These are phyloP conservation scores for Lentinula sp. DNA, from an alignment of 768 basidiomycete genomes.

Conservation along the genomic window DNA sequence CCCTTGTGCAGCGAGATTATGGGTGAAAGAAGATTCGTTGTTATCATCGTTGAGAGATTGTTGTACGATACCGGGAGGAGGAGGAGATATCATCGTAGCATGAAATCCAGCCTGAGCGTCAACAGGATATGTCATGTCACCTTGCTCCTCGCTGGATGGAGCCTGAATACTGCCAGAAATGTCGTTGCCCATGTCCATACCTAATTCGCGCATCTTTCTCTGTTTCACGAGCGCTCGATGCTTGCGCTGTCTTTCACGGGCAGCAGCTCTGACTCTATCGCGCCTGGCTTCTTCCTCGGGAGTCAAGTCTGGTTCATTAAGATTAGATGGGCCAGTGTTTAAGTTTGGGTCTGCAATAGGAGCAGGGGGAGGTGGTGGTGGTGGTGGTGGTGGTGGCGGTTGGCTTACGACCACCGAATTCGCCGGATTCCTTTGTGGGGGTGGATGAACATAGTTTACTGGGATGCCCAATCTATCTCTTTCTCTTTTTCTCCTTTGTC, in stretches of 20 bases:
- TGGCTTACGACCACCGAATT: slow-evolving; percentile 6
- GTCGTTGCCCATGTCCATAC: slow-evolving; percentile 76
- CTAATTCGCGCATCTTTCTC: slow-evolving; percentile 77
- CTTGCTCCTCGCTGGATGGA: slow-evolving; percentile 47
- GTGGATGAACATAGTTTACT: slow-evolving; percentile 27
- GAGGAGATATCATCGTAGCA: slow-evolving; percentile 1
- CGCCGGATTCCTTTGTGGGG: slow-evolving; percentile 16
- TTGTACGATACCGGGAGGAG: slow-evolving; percentile 19
- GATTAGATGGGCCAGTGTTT: slow-evolving; percentile 7
- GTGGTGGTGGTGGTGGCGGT: background rate
- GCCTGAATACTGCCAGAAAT: slow-evolving; percentile 61
- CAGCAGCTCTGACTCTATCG: slow-evolving; percentile 70
- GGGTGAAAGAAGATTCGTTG: slow-evolving; percentile 60
- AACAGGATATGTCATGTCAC: background rate
- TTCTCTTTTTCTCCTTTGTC: slow-evolving; percentile 80
- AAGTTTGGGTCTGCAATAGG: background rate
- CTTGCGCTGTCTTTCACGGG: slow-evolving; percentile 77
- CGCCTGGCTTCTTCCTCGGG: slow-evolving; percentile 63
- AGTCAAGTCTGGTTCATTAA: slow-evolving; percentile 29
- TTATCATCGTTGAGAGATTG: slow-evolving; percentile 17
- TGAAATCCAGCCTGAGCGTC: slow-evolving; percentile 10
- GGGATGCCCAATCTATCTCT: slow-evolving; percentile 38
- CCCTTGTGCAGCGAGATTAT: slow-evolving; percentile 53
- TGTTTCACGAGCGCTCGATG: slow-evolving; percentile 76
- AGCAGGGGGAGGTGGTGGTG: background rate